A percentile compares a stretch with the other conserved stretches of the same genome.
These are phyloP conservation scores for Aureobasidium sp. DNA, from an alignment of 2,329 filamentous ascomycete species.

Conservation along the genomic window DNA sequence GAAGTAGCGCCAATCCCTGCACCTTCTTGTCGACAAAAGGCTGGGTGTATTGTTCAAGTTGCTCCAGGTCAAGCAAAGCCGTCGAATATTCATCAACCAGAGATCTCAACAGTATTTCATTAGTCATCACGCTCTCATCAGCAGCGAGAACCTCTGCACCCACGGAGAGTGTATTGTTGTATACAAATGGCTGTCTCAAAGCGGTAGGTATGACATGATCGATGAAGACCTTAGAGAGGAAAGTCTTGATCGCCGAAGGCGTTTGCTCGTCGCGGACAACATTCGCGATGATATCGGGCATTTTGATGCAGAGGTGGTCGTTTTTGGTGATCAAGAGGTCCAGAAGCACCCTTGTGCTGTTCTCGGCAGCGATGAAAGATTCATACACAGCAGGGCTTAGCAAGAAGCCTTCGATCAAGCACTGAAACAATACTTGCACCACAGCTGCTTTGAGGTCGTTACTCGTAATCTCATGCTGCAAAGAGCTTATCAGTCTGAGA, in stretches of 20 bases:
- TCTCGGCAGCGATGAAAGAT: constrained; percentile 31
- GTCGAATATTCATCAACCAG: neutral
- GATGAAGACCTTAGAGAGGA: constrained; percentile 22
- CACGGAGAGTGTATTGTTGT: neutral
- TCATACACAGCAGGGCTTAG: constrained; percentile 26
- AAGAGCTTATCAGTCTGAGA: neutral
- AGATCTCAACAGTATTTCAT: neutral
- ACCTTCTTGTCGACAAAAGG: constrained; percentile 15
- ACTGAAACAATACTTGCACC: neutral
- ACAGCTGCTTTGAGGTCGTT: neutral
- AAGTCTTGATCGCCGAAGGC: constrained; percentile 17
- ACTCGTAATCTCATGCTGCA: neutral
- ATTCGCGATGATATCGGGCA: neutral
- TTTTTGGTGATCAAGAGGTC: constrained; percentile 21
- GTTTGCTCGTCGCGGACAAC: neutral
- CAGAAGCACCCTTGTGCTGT: constrained; percentile 34
- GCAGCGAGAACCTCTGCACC: neutral
- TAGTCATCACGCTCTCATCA: neutral
- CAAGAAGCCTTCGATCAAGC: constrained; percentile 18
- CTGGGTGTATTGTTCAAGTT: neutral
- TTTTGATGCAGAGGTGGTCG: neutral
- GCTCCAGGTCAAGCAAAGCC: neutral
- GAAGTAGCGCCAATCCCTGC: constrained; percentile 33
- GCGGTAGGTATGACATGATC: constrained; percentile 22
- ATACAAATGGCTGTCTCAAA: constrained; percentile 2